Evolutionary conservation across 2,329 filamentous ascomycete species (phyloP), one percentile per base, ranked within the genome.

Genomic region (Fusarium verrucosum): DNA sequence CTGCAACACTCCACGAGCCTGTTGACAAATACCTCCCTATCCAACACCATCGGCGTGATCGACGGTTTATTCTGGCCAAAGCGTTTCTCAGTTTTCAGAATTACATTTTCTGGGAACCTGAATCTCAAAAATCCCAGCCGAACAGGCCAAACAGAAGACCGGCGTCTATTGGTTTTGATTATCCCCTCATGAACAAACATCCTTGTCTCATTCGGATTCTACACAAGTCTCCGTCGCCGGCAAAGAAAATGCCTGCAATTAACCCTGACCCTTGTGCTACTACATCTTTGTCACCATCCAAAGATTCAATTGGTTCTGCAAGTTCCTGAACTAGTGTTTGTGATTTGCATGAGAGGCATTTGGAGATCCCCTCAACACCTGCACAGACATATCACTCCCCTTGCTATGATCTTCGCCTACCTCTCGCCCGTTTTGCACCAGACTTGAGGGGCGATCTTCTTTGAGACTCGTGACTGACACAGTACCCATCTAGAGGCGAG

Each of bases 401-500:
- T 25, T 25, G 16, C 19, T 25, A 17, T 28, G n/a, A 16, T 7
- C n/a, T 58, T 33, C 14, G 32, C 32, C 32, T 51, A 20, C 32
- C 7, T 10, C 17, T 19, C 5, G 20, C 5, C 16, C 30, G n/a
- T 37, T 20, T 54, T 17, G 30, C 36, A 33, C 23, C 33, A 30
- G 38, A 33, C 42, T 58, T 19, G 16, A 40, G 19, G 28, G 25
- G 41, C 25, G 32, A 55, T 32, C n/a, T n/a, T 40, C 26, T 20
- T 22, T 17, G 25, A 44, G 40, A 50, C 40, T 37, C 38, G 19
- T 60, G 20, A 42, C 68, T 72, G 55, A 73, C 68, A 47, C 36
- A 19, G 16, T 36, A 49, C 25, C 14, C 32, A 60, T 53, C 58
- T 30, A 85, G 83, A 68, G 85, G 85, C 66, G 85, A 87, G 60